Evolutionary conservation across 148 eudicot genomes (phyloP), one percentile per base, ranked within the genome.

Genomic region (Camellia granthamiana): DNA sequence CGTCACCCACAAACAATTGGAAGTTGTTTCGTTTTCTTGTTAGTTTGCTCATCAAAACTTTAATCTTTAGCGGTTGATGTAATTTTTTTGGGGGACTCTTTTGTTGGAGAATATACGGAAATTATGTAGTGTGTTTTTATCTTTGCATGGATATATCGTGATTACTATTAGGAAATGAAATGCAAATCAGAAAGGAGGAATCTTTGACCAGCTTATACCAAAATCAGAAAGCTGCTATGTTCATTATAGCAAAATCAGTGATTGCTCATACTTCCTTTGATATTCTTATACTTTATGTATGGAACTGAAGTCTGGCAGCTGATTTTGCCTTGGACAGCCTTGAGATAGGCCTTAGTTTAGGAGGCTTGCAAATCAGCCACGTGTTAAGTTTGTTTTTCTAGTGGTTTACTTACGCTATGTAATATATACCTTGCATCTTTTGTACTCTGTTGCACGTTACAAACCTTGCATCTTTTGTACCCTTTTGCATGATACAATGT

Each of bases 21-120:
- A 15, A 23, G 44, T 52, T 12, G 43, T 54, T 51, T 21, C 7
- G 44, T 3, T 30, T 55, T 54, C 19, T 56, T 74, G 77, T 55
- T 49, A 74, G 77, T 74, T 74, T 74, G 77, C 64, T 56, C 49
- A 74, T 3, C 8, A 56, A 56, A 74, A 38, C 63, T 38, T 55
- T 73, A 56, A 74, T 14, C 63, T 38, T 55, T 73, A 54, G 11
- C 3, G 18, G 63, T 47, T 15, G 63, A 55, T 38, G 30, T 74
- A 7, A 30, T 54, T 19, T 47, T 56, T 74, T 38, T 13, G 6
- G 30, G 77, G 61, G 38, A 7, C 3, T 12, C 6, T 55, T 74
- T 55, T 30, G 21, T 30, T 12, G 21, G 63, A 13, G 15, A 71
- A 49, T 49, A 72, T 30, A 72, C 59, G n/a, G 19, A 59, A 59